Conservation (phyloP, 805 yeast species). For the Ogataea pilisensis region DNA sequence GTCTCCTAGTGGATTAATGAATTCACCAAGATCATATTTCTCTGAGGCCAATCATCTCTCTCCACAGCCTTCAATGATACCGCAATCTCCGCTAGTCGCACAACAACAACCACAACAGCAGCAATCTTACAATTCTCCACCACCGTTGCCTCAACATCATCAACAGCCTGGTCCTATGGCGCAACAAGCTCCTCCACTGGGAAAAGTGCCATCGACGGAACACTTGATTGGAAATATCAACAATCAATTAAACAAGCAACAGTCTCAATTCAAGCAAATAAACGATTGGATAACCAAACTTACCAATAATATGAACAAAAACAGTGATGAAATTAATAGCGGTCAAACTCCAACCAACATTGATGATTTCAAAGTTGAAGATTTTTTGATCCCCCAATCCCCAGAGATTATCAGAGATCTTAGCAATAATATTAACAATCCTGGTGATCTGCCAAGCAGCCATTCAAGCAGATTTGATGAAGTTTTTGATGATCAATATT, state of each 20-base stretch:
- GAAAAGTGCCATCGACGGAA: conserved; percentile 12
- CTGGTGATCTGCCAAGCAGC: not conserved
- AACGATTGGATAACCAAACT: conserved; percentile 51
- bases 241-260: conserved; percentile 44
- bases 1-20: conserved; percentile 10
- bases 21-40: conserved; percentile 28
- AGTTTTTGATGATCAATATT: conserved; percentile 3
- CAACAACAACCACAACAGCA: conserved; percentile 3
- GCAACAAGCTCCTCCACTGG: conserved; percentile 6
- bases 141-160: conserved; percentile 4
- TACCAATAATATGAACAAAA: conserved; percentile 7
- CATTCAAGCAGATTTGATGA: conserved; percentile 8
- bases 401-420: conserved; percentile 14
- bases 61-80: not conserved
- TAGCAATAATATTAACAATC: conserved; percentile 2
- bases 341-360: conserved; percentile 16
- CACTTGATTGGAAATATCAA: conserved; percentile 39
- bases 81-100: not conserved
- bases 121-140: no score
- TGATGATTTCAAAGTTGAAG: conserved; percentile 34
- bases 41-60: conserved; percentile 19
- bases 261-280: conserved; percentile 49
- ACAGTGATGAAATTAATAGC: conserved; percentile 12
- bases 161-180: conserved; percentile 1
- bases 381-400: conserved; percentile 28